Evolutionary conservation across 345 rosid genomes (phyloP).

Genomic region (Turritis glabra): DNA sequence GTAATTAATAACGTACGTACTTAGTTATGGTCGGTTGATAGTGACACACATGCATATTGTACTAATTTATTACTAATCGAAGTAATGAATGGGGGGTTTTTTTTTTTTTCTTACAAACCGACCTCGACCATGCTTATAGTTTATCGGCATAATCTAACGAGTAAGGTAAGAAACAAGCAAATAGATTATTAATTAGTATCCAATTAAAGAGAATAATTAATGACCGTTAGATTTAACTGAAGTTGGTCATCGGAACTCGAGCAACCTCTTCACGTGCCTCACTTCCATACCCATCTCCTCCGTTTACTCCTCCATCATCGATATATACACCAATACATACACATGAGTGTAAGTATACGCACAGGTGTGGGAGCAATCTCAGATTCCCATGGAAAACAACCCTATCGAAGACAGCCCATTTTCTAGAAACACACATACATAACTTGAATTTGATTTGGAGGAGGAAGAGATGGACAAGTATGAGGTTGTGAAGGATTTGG

Average conservation of each 20-base stretch:
- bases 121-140: constrained; percentile 18
- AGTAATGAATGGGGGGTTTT: constrained; percentile 11
- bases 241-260: constrained; percentile 26
- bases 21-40: constrained; percentile 32
- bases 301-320: constrained; percentile 35
- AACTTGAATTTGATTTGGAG: neutral
- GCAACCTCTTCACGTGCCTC: constrained; percentile 35
- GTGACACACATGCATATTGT: constrained; percentile 7
- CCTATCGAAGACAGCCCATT: constrained; percentile 4
- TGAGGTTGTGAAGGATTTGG: constrained; percentile 82
- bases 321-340: constrained; percentile 26
- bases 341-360: neutral
- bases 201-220: constrained; percentile 1
- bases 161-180: neutral
- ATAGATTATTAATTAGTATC: neutral
- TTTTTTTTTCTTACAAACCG: constrained; percentile 34
- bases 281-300: constrained; percentile 37
- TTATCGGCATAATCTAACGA: neutral
- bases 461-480: constrained; percentile 67
- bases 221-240: constrained; percentile 23
- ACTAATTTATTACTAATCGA: neutral
- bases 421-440: neutral
- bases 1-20: constrained; percentile 23
- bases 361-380: constrained; percentile 3
- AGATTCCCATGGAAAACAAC: constrained; percentile 35